Percentiles rank a stretch among this genome's conserved stretches.
Conservation (phyloP, 345 rosid genomes). For the Salix exigua region DNA sequence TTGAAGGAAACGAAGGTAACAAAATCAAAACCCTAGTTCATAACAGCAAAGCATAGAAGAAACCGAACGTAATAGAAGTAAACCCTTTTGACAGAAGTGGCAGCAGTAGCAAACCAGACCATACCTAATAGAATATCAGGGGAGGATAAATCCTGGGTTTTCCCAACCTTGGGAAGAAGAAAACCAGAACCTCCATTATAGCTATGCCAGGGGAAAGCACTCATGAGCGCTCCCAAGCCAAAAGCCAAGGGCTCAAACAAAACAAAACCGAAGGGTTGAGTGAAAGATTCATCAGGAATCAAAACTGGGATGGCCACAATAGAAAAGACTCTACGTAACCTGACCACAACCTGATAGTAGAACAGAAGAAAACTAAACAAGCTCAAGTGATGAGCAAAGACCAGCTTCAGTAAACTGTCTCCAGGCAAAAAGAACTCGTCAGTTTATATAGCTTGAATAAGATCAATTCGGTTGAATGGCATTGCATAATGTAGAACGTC, state of each 20-base stretch:
- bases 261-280: not conserved
- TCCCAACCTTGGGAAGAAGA: not conserved
- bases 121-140: not conserved
- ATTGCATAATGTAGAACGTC: not conserved
- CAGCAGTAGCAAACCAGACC: no score
- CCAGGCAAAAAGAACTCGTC: not conserved
- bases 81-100: no score
- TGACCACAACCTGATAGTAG: not conserved
- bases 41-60: no score
- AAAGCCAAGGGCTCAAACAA: not conserved
- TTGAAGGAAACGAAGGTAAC: no score
- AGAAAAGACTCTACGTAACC: not conserved
- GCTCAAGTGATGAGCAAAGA: not conserved
- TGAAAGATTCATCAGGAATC: not conserved
- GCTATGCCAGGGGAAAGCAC: not conserved
- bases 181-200: not conserved
- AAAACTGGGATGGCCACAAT: not conserved
- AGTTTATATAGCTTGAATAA: no score
- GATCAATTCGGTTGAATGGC: not conserved
- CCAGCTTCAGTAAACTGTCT: not conserved
- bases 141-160: not conserved
- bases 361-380: not conserved
- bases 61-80: no score
- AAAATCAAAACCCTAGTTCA: no score
- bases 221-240: not conserved